Conservation (phyloP, 306 rosid species). For the Citrullus colocynthis region DNA sequence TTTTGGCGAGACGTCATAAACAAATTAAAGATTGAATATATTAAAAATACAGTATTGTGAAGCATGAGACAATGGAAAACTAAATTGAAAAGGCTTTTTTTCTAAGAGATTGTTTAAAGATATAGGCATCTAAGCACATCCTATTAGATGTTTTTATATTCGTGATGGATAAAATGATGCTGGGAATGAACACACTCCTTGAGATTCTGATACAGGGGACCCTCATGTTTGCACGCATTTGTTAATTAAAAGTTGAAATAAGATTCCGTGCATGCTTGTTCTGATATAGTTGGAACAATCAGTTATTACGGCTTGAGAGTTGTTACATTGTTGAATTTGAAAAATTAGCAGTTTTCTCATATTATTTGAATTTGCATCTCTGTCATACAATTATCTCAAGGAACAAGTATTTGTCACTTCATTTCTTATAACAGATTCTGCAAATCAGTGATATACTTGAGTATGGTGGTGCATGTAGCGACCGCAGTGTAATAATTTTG, state of each 20-base stretch:
- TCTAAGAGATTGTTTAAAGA: not conserved
- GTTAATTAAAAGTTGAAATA: not conserved
- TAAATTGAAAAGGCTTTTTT: not conserved
- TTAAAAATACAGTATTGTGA: not conserved
- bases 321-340: not conserved
- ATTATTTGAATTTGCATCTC: not conserved
- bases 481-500: constrained; percentile 73
- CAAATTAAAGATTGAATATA: not conserved
- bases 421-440: constrained; percentile 43
- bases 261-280: not conserved
- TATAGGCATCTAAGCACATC: not conserved
- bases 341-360: not conserved
- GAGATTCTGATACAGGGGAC: not conserved
- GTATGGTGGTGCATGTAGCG: constrained; percentile 52
- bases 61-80: not conserved
- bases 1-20: not conserved
- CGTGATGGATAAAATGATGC: not conserved
- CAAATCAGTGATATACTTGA: constrained; percentile 88
- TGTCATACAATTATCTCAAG: not conserved
- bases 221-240: not conserved
- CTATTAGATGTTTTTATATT: not conserved
- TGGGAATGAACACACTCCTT: not conserved
- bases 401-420: not conserved
- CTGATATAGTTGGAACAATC: not conserved
- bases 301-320: not conserved